phyloP scores from a whole-genome alignment of 495 filamentous ascomycete species.

The Talaromyces borbonicus region DNA sequence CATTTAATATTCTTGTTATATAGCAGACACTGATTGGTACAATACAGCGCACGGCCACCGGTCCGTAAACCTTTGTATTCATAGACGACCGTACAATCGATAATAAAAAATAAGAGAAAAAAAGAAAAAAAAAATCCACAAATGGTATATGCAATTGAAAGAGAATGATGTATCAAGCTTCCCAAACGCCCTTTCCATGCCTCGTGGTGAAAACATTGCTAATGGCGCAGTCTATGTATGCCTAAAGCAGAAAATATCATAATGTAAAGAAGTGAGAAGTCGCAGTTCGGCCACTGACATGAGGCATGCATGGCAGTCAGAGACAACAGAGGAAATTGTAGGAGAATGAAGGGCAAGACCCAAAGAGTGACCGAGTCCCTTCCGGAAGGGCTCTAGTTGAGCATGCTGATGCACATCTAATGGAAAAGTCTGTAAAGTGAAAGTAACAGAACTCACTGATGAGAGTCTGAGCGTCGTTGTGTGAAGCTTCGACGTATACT shows the following conservation, averaged over 20 bases:
- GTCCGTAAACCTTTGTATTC: no score
- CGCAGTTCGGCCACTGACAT: no score
- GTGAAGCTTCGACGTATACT: constrained; percentile 86
- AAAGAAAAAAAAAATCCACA: background rate
- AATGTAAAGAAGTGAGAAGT: constrained; percentile 3
- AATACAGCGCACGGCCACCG: no score
- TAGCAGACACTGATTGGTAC: no score
- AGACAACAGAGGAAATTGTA: constrained; percentile 7
- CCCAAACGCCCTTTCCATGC: constrained; percentile 7
- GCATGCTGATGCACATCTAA: no score
- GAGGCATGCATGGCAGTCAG: constrained; percentile 1
- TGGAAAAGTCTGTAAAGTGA: no score
- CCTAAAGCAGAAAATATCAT: constrained; percentile 2
- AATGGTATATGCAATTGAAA: constrained; percentile 11
- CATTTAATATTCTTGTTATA: no score
- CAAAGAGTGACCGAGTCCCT: no score
- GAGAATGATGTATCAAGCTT: constrained; percentile 11
- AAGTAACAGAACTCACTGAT: constrained; percentile 1
- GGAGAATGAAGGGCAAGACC: constrained; percentile 1
- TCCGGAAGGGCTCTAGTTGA: no score
- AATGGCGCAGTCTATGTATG: constrained; percentile 4
- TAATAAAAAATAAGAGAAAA: background rate
- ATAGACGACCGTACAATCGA: no score
- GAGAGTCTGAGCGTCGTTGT: constrained; percentile 44
- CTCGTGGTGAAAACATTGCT: background rate